phyloP scores from a whole-genome alignment of 306 rosid genomes.

The Oemleria cerasiformis region DNA sequence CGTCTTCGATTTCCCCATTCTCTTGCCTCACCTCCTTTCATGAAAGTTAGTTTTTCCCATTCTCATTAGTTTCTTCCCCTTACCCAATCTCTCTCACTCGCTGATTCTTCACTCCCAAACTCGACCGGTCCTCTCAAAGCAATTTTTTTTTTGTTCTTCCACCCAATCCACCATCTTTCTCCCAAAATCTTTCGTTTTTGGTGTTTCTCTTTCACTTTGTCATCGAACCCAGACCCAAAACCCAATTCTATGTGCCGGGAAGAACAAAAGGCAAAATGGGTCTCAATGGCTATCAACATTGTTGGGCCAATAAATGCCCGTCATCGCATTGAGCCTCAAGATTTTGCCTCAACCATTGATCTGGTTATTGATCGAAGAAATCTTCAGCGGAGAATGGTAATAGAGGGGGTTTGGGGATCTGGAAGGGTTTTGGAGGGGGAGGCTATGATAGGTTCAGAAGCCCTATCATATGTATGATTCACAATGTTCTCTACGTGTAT shows the following conservation, averaged over 20 bases:
- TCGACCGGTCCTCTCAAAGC: not conserved
- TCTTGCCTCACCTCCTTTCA: too few relatives aligned
- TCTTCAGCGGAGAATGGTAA: constrained; percentile 24
- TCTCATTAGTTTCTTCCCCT: too few relatives aligned
- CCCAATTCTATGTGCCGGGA: constrained; percentile 13
- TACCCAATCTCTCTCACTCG: too few relatives aligned
- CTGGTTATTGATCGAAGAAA: constrained; percentile 28
- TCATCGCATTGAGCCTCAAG: constrained; percentile 24
- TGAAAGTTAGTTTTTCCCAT: too few relatives aligned
- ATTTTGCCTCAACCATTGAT: constrained; percentile 27
- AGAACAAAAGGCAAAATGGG: constrained; percentile 2
- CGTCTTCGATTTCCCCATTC: too few relatives aligned
- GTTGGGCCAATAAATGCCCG: constrained; percentile 7
- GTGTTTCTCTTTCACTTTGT: not conserved
- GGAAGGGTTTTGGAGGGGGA: constrained; percentile 28
- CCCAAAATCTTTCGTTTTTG: constrained; percentile 1
- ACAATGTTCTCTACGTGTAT: too few relatives aligned
- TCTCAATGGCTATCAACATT: constrained; percentile 11
- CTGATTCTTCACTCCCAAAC: constrained; percentile 14
- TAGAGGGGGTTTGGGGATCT: constrained; percentile 17
- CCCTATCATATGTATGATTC: too few relatives aligned
- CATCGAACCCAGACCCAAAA: constrained; percentile 5
- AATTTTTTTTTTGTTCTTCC: not conserved
- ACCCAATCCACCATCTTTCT: constrained; percentile 2
- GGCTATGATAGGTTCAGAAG: constrained; percentile 27